Percentiles rank a stretch among this genome's conserved stretches.
Conservation (phyloP, 495 filamentous ascomycete species). For the Penicillium canescens region DNA sequence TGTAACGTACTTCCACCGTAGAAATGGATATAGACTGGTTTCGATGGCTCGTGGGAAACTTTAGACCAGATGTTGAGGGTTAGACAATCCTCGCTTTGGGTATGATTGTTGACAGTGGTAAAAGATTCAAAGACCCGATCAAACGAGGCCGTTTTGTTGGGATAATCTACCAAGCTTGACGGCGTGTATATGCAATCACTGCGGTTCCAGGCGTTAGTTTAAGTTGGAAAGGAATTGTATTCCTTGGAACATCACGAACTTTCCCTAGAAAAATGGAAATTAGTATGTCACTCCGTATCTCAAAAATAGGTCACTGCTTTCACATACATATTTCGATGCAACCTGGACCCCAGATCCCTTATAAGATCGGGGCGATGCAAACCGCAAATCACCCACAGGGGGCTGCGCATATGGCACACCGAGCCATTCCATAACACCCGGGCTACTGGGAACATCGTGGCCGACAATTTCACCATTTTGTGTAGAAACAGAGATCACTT, state of each 20-base stretch:
- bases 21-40: slow-evolving; percentile 37
- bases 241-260: background rate
- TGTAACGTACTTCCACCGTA: slow-evolving; percentile 37
- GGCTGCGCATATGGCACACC: slow-evolving; percentile 50
- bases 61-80: slow-evolving; percentile 48
- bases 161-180: slow-evolving; percentile 19
- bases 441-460: slow-evolving; percentile 36
- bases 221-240: background rate
- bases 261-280: background rate
- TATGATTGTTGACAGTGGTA: slow-evolving; percentile 12
- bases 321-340: slow-evolving; percentile 7
- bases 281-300: too few relatives aligned
- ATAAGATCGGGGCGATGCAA: slow-evolving; percentile 33
- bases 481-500: too few relatives aligned
- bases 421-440: slow-evolving; percentile 47
- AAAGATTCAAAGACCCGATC: slow-evolving; percentile 29
- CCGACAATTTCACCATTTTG: slow-evolving; percentile 44
- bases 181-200: slow-evolving; percentile 11
- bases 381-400: slow-evolving; percentile 46
- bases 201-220: background rate
- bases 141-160: slow-evolving; percentile 28
- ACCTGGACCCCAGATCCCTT: slow-evolving; percentile 1
- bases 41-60: slow-evolving; percentile 6
- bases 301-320: too few relatives aligned
- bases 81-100: slow-evolving; percentile 47